Percentiles rank a stretch among this genome's conserved stretches.
phyloP scores from a whole-genome alignment of 1,284 basidiomycete genomes.

The Ceratobasidium sp. region DNA sequence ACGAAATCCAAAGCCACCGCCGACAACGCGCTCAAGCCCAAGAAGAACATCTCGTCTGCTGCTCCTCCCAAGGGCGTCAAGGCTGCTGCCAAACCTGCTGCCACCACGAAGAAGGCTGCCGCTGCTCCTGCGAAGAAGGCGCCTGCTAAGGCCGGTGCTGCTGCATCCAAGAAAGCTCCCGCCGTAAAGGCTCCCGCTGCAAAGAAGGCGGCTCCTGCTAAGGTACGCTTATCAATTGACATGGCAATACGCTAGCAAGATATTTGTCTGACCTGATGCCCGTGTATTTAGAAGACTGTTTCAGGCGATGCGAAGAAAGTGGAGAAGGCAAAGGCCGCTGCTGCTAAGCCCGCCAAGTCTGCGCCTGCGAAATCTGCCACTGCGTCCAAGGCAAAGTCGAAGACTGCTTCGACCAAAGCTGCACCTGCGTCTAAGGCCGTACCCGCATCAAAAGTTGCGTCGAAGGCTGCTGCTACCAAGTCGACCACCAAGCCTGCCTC shows the following conservation, averaged over 20 bases:
- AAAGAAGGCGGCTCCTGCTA: conserved; percentile 12
- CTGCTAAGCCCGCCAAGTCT: conserved; percentile 51
- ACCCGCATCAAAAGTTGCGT: conserved; percentile 46
- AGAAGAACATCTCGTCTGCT: conserved; percentile 41
- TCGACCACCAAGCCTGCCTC: conserved; percentile 49
- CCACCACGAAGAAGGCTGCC: conserved; percentile 41
- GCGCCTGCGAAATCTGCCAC: conserved; percentile 47
- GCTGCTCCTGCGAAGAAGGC: conserved; percentile 40
- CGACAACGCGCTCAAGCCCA: conserved; percentile 29
- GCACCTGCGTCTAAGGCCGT: conserved; percentile 50
- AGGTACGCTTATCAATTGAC: conserved; percentile 9
- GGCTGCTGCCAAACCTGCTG: conserved; percentile 52
- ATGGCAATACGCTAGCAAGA: not conserved
- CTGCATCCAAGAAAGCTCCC: conserved; percentile 43
- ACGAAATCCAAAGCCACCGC: conserved; percentile 41
- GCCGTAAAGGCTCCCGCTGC: conserved; percentile 18
- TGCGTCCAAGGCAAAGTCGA: conserved; percentile 45
- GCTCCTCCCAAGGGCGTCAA: conserved; percentile 50
- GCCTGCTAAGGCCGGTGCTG: conserved; percentile 31
- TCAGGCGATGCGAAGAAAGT: conserved; percentile 35
- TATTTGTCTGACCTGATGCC: not conserved
- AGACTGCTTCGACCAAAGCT: conserved; percentile 31
- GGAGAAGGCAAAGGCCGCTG: conserved; percentile 47
- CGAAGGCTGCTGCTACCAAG: conserved; percentile 44
- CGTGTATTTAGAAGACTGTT: conserved; percentile 4